Percentiles rank a stretch among this genome's conserved stretches.
Conservation (phyloP, 345 rosid genomes). For the Xanthoceras sorbifolium region DNA sequence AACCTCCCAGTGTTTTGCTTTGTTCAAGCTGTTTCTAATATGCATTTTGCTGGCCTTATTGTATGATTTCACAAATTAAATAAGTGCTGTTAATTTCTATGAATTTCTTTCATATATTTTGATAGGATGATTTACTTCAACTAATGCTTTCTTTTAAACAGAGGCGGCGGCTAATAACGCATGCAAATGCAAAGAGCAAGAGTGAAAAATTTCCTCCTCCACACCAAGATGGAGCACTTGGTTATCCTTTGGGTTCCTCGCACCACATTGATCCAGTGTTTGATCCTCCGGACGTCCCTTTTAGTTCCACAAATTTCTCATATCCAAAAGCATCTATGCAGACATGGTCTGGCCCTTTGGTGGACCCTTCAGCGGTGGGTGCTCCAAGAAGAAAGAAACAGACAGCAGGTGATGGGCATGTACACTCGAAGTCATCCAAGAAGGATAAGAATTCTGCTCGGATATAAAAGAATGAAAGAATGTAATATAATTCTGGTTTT, state of each 20-base stretch:
- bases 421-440: conserved; percentile 29
- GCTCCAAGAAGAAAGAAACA: conserved; percentile 58
- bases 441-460: conserved; percentile 36
- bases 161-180: conserved; percentile 85
- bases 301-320: conserved; percentile 70
- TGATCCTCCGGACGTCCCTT: conserved; percentile 65
- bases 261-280: conserved; percentile 72
- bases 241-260: conserved; percentile 76
- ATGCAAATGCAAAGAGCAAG: conserved; percentile 93
- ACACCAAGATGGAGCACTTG: conserved; percentile 90
- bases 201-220: conserved; percentile 99
- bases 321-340: conserved; percentile 69
- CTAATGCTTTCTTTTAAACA: conserved; percentile 28
- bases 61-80: neutral
- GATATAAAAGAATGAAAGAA: conserved; percentile 31
- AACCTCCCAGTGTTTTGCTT: neutral
- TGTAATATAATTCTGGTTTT: conserved; percentile 29
- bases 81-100: neutral
- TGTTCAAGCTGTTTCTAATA: neutral
- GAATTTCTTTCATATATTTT: neutral
- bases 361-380: conserved; percentile 41
- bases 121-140: neutral
- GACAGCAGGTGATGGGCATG: conserved; percentile 35
- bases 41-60: neutral
- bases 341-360: conserved; percentile 97